These are phyloP conservation scores for Pisolithus tinctorius DNA, from an alignment of 768 basidiomycete genomes.

Conservation along the genomic window DNA sequence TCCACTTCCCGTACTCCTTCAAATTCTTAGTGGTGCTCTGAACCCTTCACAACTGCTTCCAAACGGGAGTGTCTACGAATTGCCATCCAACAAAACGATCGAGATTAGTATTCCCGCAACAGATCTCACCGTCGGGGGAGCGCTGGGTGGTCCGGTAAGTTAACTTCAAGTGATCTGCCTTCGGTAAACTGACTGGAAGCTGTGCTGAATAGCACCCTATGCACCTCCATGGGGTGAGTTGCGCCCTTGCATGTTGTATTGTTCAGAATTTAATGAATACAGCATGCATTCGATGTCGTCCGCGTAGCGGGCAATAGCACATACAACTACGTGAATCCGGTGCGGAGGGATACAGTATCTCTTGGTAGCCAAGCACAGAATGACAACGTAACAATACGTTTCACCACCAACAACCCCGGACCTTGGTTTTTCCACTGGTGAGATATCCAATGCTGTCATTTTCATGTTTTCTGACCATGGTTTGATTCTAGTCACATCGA, in stretches of 20 bases:
- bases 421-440: slow-evolving; percentile 21
- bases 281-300: slow-evolving; percentile 38
- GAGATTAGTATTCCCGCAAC: slow-evolving; percentile 9
- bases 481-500: slow-evolving; percentile 14
- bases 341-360: slow-evolving; percentile 43
- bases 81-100: slow-evolving; percentile 36
- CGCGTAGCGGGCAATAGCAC: slow-evolving; percentile 30
- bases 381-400: slow-evolving; percentile 46
- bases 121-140: background rate
- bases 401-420: slow-evolving; percentile 54
- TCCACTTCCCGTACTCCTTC: slow-evolving; percentile 36
- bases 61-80: slow-evolving; percentile 30
- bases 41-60: slow-evolving; percentile 31
- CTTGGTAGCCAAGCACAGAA: slow-evolving; percentile 20
- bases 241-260: background rate
- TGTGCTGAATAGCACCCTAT: slow-evolving; percentile 26
- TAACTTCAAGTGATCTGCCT: background rate
- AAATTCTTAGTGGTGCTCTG: slow-evolving; percentile 30
- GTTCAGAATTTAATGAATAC: background rate
- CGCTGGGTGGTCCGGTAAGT: slow-evolving; percentile 8
- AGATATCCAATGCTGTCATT: background rate
- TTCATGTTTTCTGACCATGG: background rate
- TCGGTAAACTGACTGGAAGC: background rate
- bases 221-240: slow-evolving; percentile 40
- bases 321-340: slow-evolving; percentile 45